Evolutionary conservation across 225 moss, liverwort and hornwort species (phyloP).

Genomic region (Pseudoscleropodium purum): DNA sequence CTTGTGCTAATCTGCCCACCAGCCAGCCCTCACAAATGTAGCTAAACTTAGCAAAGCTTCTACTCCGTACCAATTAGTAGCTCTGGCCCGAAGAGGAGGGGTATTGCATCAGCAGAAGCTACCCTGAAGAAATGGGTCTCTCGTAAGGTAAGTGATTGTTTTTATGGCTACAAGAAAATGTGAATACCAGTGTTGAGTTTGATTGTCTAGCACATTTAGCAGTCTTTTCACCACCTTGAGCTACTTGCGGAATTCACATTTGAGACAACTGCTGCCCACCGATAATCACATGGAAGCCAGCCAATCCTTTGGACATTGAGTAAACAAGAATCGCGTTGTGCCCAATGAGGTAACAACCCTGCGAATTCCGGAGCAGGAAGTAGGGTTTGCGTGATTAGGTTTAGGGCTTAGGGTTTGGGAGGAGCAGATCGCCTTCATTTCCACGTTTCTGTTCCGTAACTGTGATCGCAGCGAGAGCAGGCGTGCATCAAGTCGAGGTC

Average conservation of each 20-base stretch:
- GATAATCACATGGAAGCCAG: not conserved
- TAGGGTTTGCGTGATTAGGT: not conserved
- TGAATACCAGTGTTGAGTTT: not conserved
- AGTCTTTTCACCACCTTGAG: not conserved
- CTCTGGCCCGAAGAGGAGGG: not conserved
- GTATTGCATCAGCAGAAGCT: not conserved
- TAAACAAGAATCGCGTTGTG: not conserved
- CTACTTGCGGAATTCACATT: not conserved
- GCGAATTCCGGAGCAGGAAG: not conserved
- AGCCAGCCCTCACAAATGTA: not conserved
- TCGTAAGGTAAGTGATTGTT: not conserved
- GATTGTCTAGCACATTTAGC: not conserved
- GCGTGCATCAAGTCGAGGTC: not conserved
- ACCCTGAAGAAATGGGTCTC: not conserved
- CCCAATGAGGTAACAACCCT: not conserved
- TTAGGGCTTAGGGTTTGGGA: not conserved
- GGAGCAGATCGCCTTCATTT: not conserved
- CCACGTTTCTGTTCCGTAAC: not conserved
- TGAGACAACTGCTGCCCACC: not conserved
- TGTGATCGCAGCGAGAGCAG: constrained; percentile 2
- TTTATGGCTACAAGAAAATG: not conserved
- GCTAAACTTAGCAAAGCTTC: not conserved
- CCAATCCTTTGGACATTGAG: not conserved
- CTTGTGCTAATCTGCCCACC: not conserved
- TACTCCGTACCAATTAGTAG: not conserved